These are phyloP conservation scores for Plectosphaerella plurivora DNA, from an alignment of 2,329 filamentous ascomycete genomes.

Conservation along the genomic window DNA sequence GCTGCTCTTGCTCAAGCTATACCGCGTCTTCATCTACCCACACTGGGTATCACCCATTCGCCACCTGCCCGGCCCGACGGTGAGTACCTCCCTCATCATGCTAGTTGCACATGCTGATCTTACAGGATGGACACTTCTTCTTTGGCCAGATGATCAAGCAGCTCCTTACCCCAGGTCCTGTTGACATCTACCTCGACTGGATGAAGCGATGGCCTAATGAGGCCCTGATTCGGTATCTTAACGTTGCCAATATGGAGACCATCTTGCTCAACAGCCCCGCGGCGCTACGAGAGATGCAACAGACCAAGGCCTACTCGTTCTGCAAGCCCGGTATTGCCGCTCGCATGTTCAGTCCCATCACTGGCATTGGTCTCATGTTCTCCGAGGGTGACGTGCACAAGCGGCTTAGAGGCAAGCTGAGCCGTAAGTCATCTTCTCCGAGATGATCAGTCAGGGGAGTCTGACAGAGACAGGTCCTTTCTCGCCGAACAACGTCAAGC, in stretches of 20 bases:
- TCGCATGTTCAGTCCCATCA: slow-evolving; percentile 27
- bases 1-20: slow-evolving; percentile 19
- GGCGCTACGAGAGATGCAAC: slow-evolving; percentile 30
- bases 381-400: slow-evolving; percentile 29
- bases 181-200: slow-evolving; percentile 23
- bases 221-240: slow-evolving; percentile 32
- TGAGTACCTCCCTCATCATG: slow-evolving; percentile 11
- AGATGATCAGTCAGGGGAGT: background rate
- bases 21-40: slow-evolving; percentile 35
- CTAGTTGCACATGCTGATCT: background rate
- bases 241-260: slow-evolving; percentile 27
- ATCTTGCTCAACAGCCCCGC: slow-evolving; percentile 30
- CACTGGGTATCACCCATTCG: slow-evolving; percentile 36
- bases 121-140: slow-evolving; percentile 31
- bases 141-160: slow-evolving; percentile 34
- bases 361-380: slow-evolving; percentile 29
- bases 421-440: slow-evolving; percentile 6
- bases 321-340: slow-evolving; percentile 27
- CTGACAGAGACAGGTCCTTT: slow-evolving; percentile 22
- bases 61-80: slow-evolving; percentile 37
- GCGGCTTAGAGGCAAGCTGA: slow-evolving; percentile 25
- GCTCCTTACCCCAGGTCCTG: slow-evolving; percentile 19
- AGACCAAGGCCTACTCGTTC: slow-evolving; percentile 33
- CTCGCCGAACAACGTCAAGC: slow-evolving; percentile 27
- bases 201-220: slow-evolving; percentile 24